Percentiles rank a stretch among this genome's conserved stretches.
Evolutionary conservation across 2,329 filamentous ascomycete species (phyloP).

Genomic region (Aspergillus puulaauensis): DNA sequence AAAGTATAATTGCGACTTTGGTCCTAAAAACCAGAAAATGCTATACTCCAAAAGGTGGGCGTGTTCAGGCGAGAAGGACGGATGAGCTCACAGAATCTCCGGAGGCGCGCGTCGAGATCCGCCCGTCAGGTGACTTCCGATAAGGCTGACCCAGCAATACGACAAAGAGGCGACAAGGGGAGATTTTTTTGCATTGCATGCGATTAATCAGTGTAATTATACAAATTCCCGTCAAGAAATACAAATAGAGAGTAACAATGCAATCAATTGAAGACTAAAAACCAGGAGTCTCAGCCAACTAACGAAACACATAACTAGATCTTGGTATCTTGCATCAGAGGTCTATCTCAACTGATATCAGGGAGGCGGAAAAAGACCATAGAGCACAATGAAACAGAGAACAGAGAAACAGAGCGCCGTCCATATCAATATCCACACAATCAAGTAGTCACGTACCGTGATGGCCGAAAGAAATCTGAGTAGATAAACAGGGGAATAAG

Average conservation of each 20-base stretch:
- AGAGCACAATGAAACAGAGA: conserved; percentile 31
- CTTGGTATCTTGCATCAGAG: conserved; percentile 43
- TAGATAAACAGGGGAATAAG: conserved; percentile 16
- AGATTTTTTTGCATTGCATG: neutral
- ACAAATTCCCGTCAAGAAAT: neutral
- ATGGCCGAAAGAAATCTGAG: conserved; percentile 22
- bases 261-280: conserved; percentile 10
- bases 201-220: neutral
- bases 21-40: conserved; percentile 3
- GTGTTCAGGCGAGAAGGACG: conserved; percentile 26
- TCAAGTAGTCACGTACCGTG: conserved; percentile 32
- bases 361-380: conserved; percentile 25
- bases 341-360: conserved; percentile 38
- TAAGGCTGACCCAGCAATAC: conserved; percentile 11
- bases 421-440: conserved; percentile 35
- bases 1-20: neutral
- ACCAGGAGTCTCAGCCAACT: conserved; percentile 12
- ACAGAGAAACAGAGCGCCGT: conserved; percentile 35
- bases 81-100: conserved; percentile 30
- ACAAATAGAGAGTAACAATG: neutral
- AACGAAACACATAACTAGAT: conserved; percentile 33
- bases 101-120: conserved; percentile 33
- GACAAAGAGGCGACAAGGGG: too few species aligned
- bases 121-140: conserved; percentile 30
- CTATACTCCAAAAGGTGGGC: conserved; percentile 15